A percentile compares a stretch with the other conserved stretches of the same genome.
These are phyloP conservation scores for Plasmopara muralis DNA, from an alignment of 352 stramenopile species.

Conservation along the genomic window DNA sequence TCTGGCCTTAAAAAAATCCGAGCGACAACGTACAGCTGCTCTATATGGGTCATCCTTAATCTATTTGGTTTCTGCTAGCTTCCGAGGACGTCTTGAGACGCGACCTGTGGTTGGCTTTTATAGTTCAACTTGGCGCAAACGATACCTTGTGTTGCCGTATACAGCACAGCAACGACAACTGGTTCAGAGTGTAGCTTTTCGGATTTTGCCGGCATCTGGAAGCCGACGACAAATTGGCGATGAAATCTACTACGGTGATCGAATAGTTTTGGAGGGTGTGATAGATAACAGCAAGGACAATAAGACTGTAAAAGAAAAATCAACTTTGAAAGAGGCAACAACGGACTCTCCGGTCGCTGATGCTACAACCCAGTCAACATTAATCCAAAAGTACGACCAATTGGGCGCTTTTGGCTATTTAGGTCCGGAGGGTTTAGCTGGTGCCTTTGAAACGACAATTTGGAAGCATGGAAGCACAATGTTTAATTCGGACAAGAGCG, in stretches of 20 bases:
- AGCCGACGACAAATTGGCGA: conserved; percentile 56
- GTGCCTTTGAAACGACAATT: conserved; percentile 73
- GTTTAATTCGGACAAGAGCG: conserved; percentile 76
- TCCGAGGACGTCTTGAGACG: conserved; percentile 65
- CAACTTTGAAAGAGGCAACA: conserved; percentile 14
- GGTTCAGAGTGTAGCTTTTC: conserved; percentile 69
- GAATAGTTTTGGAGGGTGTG: conserved; percentile 62
- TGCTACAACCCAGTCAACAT: conserved; percentile 13
- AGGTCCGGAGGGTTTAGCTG: conserved; percentile 65
- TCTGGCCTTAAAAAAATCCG: conserved; percentile 18
- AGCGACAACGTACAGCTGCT: conserved; percentile 31
- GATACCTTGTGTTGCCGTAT: conserved; percentile 76
- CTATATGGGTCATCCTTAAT: conserved; percentile 63
- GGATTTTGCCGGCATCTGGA: conserved; percentile 51
- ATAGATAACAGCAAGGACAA: conserved; percentile 12
- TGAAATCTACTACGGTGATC: conserved; percentile 71
- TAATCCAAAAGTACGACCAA: conserved; percentile 77
- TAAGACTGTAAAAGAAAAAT: conserved; percentile 13
- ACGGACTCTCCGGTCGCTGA: conserved; percentile 5
- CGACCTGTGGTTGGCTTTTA: conserved; percentile 71
- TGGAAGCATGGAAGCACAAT: conserved; percentile 78
- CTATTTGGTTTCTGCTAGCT: conserved; percentile 68
- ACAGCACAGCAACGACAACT: conserved; percentile 59
- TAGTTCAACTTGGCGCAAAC: conserved; percentile 72
- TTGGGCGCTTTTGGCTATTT: conserved; percentile 73